phyloP scores from a whole-genome alignment of 176 grass and related monocot genomes.

The sorghum (Sorghum bicolor) region DNA sequence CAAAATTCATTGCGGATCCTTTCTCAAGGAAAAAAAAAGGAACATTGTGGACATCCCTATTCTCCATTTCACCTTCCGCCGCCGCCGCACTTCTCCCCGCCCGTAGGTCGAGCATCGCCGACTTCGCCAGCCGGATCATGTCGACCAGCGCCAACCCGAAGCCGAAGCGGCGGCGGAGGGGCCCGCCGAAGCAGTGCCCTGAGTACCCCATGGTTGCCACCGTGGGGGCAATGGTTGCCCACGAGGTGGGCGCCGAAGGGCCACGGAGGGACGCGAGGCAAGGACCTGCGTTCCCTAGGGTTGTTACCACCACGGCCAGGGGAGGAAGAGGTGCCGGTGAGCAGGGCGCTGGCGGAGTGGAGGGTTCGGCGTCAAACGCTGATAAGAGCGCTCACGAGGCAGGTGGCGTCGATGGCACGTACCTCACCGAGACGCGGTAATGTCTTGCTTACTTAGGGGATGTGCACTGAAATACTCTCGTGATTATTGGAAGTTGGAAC shows the following conservation, averaged over 20 bases:
- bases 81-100: background rate
- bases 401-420: slow-evolving; percentile 50
- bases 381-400: background rate
- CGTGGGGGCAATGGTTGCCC: background rate
- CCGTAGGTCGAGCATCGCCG: slow-evolving; percentile 22
- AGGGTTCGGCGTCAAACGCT: slow-evolving; percentile 16
- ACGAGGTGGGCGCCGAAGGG: slow-evolving; percentile 7
- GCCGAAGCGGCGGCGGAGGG: slow-evolving; percentile 35
- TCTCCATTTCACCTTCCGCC: background rate
- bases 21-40: no score
- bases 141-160: slow-evolving; percentile 30
- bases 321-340: background rate
- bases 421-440: slow-evolving; percentile 84
- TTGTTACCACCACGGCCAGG: background rate
- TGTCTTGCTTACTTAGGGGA: background rate
- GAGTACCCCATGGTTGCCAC: slow-evolving; percentile 5
- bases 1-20: no score
- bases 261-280: slow-evolving; percentile 32
- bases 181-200: slow-evolving; percentile 16
- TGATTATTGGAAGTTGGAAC: background rate
- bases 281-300: slow-evolving; percentile 23
- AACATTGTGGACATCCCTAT: no score
- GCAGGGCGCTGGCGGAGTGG: background rate
- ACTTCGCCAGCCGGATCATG: slow-evolving; percentile 17
- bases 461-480: background rate